A percentile compares a stretch with the other conserved stretches of the same genome.
Conservation (phyloP, 805 yeast genomes). For the Torulaspora maleeae region DNA sequence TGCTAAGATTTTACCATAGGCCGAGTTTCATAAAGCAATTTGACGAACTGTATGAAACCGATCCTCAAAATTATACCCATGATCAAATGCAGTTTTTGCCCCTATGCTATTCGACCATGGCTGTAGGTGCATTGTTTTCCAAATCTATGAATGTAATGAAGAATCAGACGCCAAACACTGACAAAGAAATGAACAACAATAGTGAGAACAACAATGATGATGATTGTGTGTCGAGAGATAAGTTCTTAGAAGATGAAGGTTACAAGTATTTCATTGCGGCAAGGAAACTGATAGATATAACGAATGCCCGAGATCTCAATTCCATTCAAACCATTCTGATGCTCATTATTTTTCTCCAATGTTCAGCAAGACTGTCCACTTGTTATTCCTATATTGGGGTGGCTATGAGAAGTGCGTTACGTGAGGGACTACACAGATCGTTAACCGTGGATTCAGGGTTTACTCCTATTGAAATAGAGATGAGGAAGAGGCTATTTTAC, state of each 20-base stretch:
- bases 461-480: constrained; percentile 72
- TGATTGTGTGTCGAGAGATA: constrained; percentile 16
- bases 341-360: constrained; percentile 81
- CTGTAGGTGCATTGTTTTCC: constrained; percentile 78
- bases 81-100: constrained; percentile 79
- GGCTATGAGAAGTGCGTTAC: constrained; percentile 76
- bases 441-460: constrained; percentile 46
- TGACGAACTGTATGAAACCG: constrained; percentile 70
- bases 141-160: constrained; percentile 20
- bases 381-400: constrained; percentile 90
- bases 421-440: constrained; percentile 80
- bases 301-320: constrained; percentile 76
- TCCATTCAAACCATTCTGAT: constrained; percentile 83
- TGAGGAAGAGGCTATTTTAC: constrained; percentile 80
- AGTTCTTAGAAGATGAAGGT: constrained; percentile 55
- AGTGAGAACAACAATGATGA: constrained; percentile 16
- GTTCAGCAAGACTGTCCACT: constrained; percentile 82
- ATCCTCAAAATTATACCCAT: constrained; percentile 69
- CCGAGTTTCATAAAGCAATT: constrained; percentile 74
- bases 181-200: constrained; percentile 7
- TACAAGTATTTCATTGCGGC: constrained; percentile 83
- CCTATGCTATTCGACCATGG: constrained; percentile 75
- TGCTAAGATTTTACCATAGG: constrained; percentile 81
- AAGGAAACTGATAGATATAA: constrained; percentile 75
- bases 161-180: neutral